These are phyloP conservation scores for Cordyceps tenuipes DNA, from an alignment of 2,329 filamentous ascomycete species.

Conservation along the genomic window DNA sequence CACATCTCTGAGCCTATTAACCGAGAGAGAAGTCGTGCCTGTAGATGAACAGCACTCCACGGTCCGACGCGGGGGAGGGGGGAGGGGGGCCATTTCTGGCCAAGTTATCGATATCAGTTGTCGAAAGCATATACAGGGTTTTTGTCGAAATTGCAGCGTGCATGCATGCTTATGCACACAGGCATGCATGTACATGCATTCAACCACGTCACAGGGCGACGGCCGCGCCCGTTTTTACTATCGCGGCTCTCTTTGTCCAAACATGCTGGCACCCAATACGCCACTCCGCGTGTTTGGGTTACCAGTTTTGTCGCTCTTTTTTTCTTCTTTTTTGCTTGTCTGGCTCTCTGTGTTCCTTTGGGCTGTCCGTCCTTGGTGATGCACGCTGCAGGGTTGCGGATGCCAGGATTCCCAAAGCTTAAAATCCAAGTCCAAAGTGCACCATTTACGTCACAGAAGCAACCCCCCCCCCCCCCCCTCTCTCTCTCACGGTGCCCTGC, in stretches of 20 bases:
- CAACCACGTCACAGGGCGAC: slow-evolving; percentile 2
- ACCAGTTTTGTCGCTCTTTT: not conserved
- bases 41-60: not conserved
- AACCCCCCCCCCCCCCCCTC: no score
- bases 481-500: not conserved
- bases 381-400: not conserved
- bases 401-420: not conserved
- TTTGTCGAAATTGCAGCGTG: not conserved
- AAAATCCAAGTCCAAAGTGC: not conserved
- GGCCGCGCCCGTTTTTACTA: not conserved
- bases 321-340: no score
- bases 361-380: no score
- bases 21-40: slow-evolving; percentile 8
- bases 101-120: not conserved
- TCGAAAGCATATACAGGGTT: not conserved
- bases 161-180: no score
- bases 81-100: no score
- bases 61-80: not conserved
- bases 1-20: slow-evolving; percentile 6
- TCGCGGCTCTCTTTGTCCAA: not conserved
- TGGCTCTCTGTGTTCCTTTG: no score
- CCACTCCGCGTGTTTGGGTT: not conserved
- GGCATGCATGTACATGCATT: not conserved
- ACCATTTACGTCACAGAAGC: not conserved
- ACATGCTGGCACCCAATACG: not conserved